Evolutionary conservation across 2,329 filamentous ascomycete species (phyloP), one percentile per base, ranked within the genome.

Genomic region (Aspergillus niger): DNA sequence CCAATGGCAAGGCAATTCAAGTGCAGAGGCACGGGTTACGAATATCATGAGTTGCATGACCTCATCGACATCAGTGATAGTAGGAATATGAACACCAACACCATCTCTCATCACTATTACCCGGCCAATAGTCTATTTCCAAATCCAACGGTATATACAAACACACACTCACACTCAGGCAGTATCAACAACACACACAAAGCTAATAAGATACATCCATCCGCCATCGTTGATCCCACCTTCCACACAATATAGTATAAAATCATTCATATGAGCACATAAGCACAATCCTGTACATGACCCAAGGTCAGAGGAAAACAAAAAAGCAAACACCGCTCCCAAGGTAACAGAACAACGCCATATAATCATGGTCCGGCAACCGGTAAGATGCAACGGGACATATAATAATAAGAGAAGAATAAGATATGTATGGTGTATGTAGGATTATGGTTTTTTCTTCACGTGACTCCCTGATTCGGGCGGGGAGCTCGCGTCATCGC

Each of bases 381-480:
- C 59, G 41, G 38, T 22, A 62, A 63, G 60, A 67, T 67, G 61
- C 61, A 55, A 63, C 54, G 58, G 41, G 59, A 52, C 63, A 62
- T 22, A 61, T 26, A 44, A 55, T 24, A 44, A 56, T 20, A 17
- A 60, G 41, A 53, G 26, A 56, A 47, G 24, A 50, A 59, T 61
- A 48, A 55, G 44, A 55, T n/a, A 44, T 38, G 26, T n/a, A 55
- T 60, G 44, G 61, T 53, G 28, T 30, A 30, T 20, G 32, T 28
- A 55, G 51, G 30, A 55, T 69, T 68, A 76, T 68, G 74, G 74
- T 62, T 76, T 73, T 67, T 76, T 76, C 68, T 76, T 76, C 72
- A 80, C 69, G 64, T 72, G 66, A 62, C 76, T 66, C 68, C 77
- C 57, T 71, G 75, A 72, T 65, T 68, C 59, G 63, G 79, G 38